Conservation (phyloP, 1,284 basidiomycete species). For the Athelia psychrophila region DNA sequence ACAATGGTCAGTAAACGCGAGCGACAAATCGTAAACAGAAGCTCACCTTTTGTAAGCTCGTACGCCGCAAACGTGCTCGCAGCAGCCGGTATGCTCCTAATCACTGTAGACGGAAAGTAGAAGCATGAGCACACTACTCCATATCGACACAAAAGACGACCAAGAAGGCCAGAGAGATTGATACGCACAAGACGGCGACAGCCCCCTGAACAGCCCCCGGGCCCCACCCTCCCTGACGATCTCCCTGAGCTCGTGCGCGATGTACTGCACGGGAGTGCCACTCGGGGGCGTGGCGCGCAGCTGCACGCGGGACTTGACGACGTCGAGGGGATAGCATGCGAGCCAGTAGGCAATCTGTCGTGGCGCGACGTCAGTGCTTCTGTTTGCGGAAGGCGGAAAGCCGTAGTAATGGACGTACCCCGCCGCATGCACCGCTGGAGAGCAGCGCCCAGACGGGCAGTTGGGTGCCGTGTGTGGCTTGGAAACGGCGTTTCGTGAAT, state of each 20-base stretch:
- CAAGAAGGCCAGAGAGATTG: too few species aligned
- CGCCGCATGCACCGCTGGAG: constrained; percentile 85
- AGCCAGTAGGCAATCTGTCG: constrained; percentile 88
- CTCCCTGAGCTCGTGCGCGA: constrained; percentile 63
- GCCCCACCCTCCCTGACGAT: constrained; percentile 76
- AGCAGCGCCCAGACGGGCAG: constrained; percentile 90
- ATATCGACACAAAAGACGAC: too few species aligned
- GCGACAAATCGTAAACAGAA: too few species aligned
- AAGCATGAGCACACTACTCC: too few species aligned
- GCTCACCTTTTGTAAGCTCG: constrained; percentile 75
- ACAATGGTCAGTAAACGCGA: too few species aligned
- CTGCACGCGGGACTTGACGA: constrained; percentile 90
- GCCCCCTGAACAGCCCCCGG: constrained; percentile 73
- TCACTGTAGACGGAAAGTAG: too few species aligned
- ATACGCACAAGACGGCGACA: constrained; percentile 66
- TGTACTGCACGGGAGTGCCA: constrained; percentile 81
- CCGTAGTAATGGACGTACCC: constrained; percentile 51
- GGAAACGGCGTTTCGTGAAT: constrained; percentile 80
- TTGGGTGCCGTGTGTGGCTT: constrained; percentile 54
- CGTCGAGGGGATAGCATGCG: constrained; percentile 89
- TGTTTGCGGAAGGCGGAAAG: not conserved
- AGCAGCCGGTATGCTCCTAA: constrained; percentile 79
- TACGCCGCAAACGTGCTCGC: constrained; percentile 92
- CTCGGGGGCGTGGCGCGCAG: constrained; percentile 74
- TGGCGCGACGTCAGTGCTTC: not conserved